Evolutionary conservation across 495 filamentous ascomycete species (phyloP), one percentile per base, ranked within the genome.

Genomic region (Hypoxylon intermedium): DNA sequence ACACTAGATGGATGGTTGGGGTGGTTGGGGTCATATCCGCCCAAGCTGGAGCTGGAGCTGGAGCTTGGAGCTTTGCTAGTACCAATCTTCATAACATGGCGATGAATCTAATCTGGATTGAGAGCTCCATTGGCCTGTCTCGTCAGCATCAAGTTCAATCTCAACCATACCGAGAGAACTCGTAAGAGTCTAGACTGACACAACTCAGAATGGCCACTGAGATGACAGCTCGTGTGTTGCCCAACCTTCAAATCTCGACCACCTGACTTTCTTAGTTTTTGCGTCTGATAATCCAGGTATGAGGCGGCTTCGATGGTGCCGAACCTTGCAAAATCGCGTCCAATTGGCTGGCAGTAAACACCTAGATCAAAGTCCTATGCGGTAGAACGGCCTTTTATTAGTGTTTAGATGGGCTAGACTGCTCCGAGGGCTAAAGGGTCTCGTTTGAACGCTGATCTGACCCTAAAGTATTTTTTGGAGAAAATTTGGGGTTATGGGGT

Each of bases 401-500:
- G 62, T 48, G 41, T 47, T 23, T 15, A 16, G 34, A 53, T 47
- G 61, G 62, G 44, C 56, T 30, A 60, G 62, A 60, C 56, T 65
- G 62, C 51, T 56, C 62, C 51, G 56, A 57, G 26, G 31, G 18
- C 21, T 30, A 42, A 65, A 65, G 47, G 56, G 62, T 46, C 45
- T 54, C 38, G 49, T 58, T 53, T 33, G 38, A 38, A 23, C 26
- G 61, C 50, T 41, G 61, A 65, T 65, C 61, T 55, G 55, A 59
- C 46, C 62, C 56, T 33, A 48, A 65, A 36, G 46, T 60, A 56
- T 45, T 4, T 24, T 65, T 53, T 60, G 53, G 51, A 46, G 40
- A 49, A 64, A 60, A 56, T 60, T 65, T 65, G 62, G 62, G 56
- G 62, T 60, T 56, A 41, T 60, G 62, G 40, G 55, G n/a, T n/a